A percentile compares a stretch with the other conserved stretches of the same genome.
Conservation (phyloP, 2,329 filamentous ascomycete species). For the Alternaria dauci region DNA sequence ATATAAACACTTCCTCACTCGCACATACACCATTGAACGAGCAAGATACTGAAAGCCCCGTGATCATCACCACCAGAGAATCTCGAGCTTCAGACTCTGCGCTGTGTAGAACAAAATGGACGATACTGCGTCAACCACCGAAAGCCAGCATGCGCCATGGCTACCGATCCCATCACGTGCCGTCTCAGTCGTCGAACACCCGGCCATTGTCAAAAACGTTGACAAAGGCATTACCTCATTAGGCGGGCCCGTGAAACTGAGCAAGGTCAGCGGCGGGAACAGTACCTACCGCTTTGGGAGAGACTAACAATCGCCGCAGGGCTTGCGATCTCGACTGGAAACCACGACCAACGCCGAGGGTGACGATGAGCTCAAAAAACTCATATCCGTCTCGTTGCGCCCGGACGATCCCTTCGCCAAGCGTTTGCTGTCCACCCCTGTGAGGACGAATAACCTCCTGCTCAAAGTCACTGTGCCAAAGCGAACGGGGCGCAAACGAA, state of each 20-base stretch:
- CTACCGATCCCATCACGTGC: constrained; percentile 61
- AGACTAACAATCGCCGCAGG: constrained; percentile 31
- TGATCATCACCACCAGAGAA: constrained; percentile 14
- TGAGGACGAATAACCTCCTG: constrained; percentile 81
- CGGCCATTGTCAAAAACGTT: constrained; percentile 70
- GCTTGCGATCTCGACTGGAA: constrained; percentile 40
- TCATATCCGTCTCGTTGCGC: constrained; percentile 75
- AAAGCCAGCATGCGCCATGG: constrained; percentile 49
- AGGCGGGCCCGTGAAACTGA: constrained; percentile 63
- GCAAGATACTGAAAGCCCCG: background rate
- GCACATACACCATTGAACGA: too few species aligned
- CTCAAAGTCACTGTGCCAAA: constrained; percentile 88
- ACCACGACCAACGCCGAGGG: constrained; percentile 28
- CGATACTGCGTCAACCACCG: constrained; percentile 11
- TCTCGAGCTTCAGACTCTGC: background rate
- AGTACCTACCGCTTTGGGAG: constrained; percentile 2
- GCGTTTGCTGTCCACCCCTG: constrained; percentile 78
- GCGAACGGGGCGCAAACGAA: constrained; percentile 84
- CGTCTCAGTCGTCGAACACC: constrained; percentile 71
- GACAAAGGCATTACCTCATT: constrained; percentile 71
- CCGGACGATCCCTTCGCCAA: constrained; percentile 81
- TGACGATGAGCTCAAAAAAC: constrained; percentile 55
- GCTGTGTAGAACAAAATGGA: constrained; percentile 7
- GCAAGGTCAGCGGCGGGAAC: constrained; percentile 54
- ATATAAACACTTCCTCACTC: too few species aligned